Evolutionary conservation across 306 rosid species (phyloP), one percentile per base, ranked within the genome.

Genomic region (Ochetophila trinervis): DNA sequence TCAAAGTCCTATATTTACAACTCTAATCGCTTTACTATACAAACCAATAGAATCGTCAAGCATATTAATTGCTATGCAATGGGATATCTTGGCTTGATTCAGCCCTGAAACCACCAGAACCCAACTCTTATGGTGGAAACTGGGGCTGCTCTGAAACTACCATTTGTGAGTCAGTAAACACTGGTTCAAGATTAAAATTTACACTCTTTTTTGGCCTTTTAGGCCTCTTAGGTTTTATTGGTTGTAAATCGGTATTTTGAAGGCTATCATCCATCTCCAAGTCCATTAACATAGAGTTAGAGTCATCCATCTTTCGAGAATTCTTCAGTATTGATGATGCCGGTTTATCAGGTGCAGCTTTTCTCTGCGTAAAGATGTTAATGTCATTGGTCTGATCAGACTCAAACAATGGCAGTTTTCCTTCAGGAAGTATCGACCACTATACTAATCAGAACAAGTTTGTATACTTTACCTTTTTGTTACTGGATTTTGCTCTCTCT

Each of bases 201-300:
- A 81, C 80, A 42, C 80, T 85, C 80, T 88, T 90, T 80, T 84
- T 90, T 45, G 71, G 73, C 67, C 95, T 80, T 82, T 87, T 93
- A 2, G 84, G 88, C 74, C 97, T 78, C 77, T 80, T 86, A 20
- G 87, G 81, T 75, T 74, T 93, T 67, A 72, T 78, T 61, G 53
- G 61, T 37, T 48, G 74, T 23, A 72, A 67, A 70, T 90, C 96
- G 3, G 75, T 53, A 64, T 66, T 80, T 74, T 57, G 60, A 59
- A 47, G 42, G 57, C 60, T 21, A 67, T 83, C 91, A 30, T 83
- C 89, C 78, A 79, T 47, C 45, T 84, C 88, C 0, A 67, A 68
- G 35, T 77, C 86, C 74, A 57, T 50, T 16, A 79, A 42, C 10
- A 3, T 27, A 15, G 73, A 8, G 57, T 66, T 69, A 4, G 50